Base-by-base conservation (phyloP, 129 eudicot genomes). In the Pulicaria dysenterica region DNA sequence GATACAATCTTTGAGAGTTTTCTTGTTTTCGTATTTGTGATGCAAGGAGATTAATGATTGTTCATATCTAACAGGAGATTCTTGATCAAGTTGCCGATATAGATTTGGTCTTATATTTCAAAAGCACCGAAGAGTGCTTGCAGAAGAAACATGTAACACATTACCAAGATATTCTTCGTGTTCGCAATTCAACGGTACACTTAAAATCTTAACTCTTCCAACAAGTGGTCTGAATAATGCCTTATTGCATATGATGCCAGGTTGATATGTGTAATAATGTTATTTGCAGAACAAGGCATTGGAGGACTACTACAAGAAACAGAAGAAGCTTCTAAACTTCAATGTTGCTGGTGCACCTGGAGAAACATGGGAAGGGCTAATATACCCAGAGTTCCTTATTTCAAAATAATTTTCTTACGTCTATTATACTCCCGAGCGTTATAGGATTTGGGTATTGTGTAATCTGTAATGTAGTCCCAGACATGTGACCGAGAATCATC, bases 81-180 rank as follows among this genome's bases (percentile, higher is more conserved):
- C 90, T 94, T 72, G 99, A 94, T 58, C 82, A 90, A 84, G 75
- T 90, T 79, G 89, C 85, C 1, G 97, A 94, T 66, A 82, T 94
- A 65, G 97, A 94, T 77, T 70, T 94, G 85, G 99, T 90, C 34
- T 69, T 94, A 72, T 90, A 94, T 80, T 88, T 94, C 58, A 94
- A 94, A 79, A 74, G 89, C 66, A 59, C 85, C 0, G 83, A 88
- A 57, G 89, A 77, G 0, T 77, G 58, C 67, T 47, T 85, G 77
- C 49, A 77, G 51, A 86, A 83, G 77, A 79, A 73, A 38, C 81
- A 74, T 53, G 46, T 66, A 39, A 81, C 80, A 43, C 75, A 17
- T 41, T 79, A 88, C 63, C 83, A 81, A 69, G 87, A 85, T 44
- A 45, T 85, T 62, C 76, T 75, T 59, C 62, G 73, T 39, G 69